Percentiles rank a stretch among this genome's conserved stretches.
Evolutionary conservation across 129 eudicot genomes (phyloP).

Genomic region (Artemisia annua): DNA sequence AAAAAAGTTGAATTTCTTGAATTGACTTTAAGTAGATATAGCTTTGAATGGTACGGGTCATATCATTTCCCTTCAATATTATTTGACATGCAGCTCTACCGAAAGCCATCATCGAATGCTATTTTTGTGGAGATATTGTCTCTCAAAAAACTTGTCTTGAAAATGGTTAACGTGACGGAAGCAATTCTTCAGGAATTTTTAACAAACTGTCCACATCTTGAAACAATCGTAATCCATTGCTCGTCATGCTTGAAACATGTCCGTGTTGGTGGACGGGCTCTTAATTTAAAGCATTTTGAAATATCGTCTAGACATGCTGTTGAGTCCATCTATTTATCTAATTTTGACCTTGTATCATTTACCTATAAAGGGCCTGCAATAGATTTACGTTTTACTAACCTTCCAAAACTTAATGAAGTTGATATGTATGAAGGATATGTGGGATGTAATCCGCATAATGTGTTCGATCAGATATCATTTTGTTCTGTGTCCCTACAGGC

Average conservation of each 20-base stretch:
- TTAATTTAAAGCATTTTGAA: not conserved
- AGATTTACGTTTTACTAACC: too few species aligned
- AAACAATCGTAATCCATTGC: not conserved
- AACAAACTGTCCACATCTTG: not conserved
- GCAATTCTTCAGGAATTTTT: not conserved
- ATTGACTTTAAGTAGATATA: not conserved
- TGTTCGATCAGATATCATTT: too few species aligned
- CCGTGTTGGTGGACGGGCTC: not conserved
- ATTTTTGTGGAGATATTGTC: not conserved
- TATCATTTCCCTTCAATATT: not conserved
- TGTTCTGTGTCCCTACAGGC: too few species aligned
- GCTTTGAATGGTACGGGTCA: not conserved
- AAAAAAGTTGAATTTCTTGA: not conserved
- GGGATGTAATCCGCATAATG: too few species aligned
- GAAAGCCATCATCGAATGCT: not conserved
- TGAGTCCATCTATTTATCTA: not conserved
- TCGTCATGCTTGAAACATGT: not conserved
- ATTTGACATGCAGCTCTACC: not conserved
- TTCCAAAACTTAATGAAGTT: too few species aligned
- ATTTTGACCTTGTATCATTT: not conserved
- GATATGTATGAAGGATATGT: too few species aligned
- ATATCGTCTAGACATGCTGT: not conserved
- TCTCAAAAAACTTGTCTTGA: conserved; percentile 35
- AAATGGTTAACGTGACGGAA: conserved; percentile 30
- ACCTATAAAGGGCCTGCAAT: too few species aligned